Percentiles rank a stretch among this genome's conserved stretches.
Evolutionary conservation across 495 filamentous ascomycete genomes (phyloP).

Genomic region (Terfezia claveryi): DNA sequence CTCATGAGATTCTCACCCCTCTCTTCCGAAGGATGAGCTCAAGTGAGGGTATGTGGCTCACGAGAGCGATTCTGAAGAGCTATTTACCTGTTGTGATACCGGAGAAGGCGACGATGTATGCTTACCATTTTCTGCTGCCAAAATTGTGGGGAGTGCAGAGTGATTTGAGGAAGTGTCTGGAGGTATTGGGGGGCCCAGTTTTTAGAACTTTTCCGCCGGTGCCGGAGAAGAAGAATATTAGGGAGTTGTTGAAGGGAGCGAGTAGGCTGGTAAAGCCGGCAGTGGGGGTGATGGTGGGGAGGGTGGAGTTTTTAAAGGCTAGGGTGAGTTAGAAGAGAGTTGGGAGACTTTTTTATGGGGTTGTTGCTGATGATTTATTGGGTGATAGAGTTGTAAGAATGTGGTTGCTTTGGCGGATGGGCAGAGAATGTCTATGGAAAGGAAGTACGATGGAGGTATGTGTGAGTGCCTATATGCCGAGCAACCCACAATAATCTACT

Average conservation of each 20-base stretch:
- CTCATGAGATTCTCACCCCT: constrained; percentile 28
- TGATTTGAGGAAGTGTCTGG: constrained; percentile 19
- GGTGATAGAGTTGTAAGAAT: constrained; percentile 35
- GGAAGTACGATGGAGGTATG: constrained; percentile 53
- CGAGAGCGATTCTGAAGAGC: constrained; percentile 57
- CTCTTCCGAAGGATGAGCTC: constrained; percentile 40
- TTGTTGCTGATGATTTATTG: too few species aligned
- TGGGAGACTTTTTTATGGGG: too few species aligned
- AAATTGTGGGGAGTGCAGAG: constrained; percentile 7
- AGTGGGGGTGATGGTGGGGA: constrained; percentile 52
- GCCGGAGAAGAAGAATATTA: neutral
- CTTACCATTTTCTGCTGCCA: constrained; percentile 26
- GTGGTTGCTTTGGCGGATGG: constrained; percentile 39
- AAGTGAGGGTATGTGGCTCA: constrained; percentile 74
- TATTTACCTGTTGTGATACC: constrained; percentile 36
- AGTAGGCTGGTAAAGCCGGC: constrained; percentile 31
- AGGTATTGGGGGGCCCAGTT: constrained; percentile 23
- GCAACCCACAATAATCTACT: neutral
- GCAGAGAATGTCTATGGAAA: constrained; percentile 46
- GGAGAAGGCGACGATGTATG: constrained; percentile 7
- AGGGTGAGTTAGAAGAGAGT: constrained; percentile 20
- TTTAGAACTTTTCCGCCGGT: constrained; percentile 5
- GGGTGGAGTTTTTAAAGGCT: constrained; percentile 50
- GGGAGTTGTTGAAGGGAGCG: neutral
- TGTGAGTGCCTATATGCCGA: constrained; percentile 2